Percentiles rank a stretch among this genome's conserved stretches.
Evolutionary conservation across 2,329 filamentous ascomycete species (phyloP).

Genomic region (Camptophora hylomeconis): DNA sequence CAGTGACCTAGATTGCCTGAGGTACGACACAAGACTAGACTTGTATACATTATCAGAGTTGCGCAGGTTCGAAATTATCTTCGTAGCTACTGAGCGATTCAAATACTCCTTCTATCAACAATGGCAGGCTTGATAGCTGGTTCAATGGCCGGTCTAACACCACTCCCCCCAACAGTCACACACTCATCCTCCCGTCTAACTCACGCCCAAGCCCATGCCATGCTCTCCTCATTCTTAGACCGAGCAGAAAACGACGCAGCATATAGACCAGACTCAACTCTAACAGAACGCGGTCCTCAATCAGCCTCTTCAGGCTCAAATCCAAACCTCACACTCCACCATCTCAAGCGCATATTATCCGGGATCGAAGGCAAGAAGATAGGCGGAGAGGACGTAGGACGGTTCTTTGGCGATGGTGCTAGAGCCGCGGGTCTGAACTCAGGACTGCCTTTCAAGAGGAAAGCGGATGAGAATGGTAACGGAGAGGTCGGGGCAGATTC

Average conservation of each 20-base stretch:
- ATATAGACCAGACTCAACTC: constrained; percentile 38
- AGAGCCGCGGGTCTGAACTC: background rate
- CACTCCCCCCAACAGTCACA: constrained; percentile 10
- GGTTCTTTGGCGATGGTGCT: constrained; percentile 3
- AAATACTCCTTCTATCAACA: constrained; percentile 5
- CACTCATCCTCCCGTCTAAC: constrained; percentile 15
- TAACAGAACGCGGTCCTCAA: constrained; percentile 25
- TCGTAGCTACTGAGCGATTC: no score
- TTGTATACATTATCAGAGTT: no score
- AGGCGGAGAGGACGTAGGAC: constrained; percentile 6
- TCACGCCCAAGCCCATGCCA: constrained; percentile 13
- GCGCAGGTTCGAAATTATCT: no score
- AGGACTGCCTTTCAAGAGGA: background rate
- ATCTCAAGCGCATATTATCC: constrained; percentile 13
- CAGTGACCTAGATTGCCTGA: no score
- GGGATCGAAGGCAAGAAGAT: constrained; percentile 14
- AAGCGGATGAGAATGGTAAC: constrained; percentile 1
- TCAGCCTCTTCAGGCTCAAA: constrained; percentile 7
- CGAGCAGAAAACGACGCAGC: constrained; percentile 15
- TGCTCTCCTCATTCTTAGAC: constrained; percentile 14
- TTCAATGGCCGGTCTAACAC: constrained; percentile 12
- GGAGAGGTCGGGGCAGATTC: constrained; percentile 5
- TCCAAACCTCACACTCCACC: constrained; percentile 14
- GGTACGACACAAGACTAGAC: no score
- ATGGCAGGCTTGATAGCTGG: no score